These are phyloP conservation scores for Carex kokanica DNA, from an alignment of 176 grass and related monocot genomes.

Conservation along the genomic window DNA sequence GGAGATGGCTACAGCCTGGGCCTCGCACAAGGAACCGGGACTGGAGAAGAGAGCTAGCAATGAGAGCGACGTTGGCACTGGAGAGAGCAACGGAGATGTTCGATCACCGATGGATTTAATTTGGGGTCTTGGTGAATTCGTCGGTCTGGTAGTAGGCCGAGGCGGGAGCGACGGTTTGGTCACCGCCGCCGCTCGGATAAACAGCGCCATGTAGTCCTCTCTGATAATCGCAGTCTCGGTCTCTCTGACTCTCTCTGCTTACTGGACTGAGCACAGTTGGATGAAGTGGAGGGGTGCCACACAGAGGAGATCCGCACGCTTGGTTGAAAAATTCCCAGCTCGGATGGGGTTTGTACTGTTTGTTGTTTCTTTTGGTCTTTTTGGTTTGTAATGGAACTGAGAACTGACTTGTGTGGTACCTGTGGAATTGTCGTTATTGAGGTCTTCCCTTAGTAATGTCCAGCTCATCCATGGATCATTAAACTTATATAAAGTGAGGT, in stretches of 20 bases:
- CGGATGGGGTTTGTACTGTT: neutral
- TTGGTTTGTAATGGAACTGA: neutral
- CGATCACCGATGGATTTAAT: neutral
- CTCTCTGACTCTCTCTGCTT: neutral
- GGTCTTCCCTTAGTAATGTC: too few relatives aligned
- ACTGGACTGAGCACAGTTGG: neutral
- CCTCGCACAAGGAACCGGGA: conserved; percentile 23
- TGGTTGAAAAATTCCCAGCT: neutral
- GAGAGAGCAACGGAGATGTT: neutral
- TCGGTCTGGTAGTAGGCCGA: conserved; percentile 20
- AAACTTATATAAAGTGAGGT: too few relatives aligned
- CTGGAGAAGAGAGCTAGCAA: conserved; percentile 21
- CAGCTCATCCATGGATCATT: too few relatives aligned
- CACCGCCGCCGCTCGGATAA: conserved; percentile 37
- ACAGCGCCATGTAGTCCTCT: conserved; percentile 27
- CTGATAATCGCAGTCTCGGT: neutral
- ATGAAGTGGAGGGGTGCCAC: neutral
- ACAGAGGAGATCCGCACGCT: conserved; percentile 2
- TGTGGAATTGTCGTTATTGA: too few relatives aligned
- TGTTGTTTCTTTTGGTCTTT: neutral
- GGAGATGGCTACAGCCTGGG: conserved; percentile 51
- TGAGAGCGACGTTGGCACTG: neutral
- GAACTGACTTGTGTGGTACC: too few relatives aligned
- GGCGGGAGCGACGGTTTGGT: conserved; percentile 5
- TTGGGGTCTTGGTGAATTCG: neutral